These are phyloP conservation scores for Fusarium albosuccineum DNA, from an alignment of 2,329 filamentous ascomycete species.

Conservation along the genomic window DNA sequence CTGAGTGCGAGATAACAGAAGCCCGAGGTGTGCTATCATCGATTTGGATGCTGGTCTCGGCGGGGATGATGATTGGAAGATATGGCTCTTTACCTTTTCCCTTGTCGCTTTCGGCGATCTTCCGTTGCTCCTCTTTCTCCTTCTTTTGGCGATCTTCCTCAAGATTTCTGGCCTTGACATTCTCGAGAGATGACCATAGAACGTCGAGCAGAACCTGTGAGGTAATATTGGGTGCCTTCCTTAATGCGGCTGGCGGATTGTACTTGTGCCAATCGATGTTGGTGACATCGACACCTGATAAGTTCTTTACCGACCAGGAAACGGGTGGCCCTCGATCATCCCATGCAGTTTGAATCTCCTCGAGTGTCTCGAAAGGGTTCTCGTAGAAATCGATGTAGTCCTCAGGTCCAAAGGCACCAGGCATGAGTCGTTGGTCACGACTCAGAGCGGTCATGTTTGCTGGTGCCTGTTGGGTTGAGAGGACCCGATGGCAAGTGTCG, in stretches of 20 bases:
- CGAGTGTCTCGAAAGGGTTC: slow-evolving; percentile 47
- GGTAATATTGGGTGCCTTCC: slow-evolving; percentile 52
- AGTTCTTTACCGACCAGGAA: slow-evolving; percentile 41
- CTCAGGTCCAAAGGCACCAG: slow-evolving; percentile 48
- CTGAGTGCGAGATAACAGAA: slow-evolving; percentile 15
- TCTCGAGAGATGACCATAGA: slow-evolving; percentile 60
- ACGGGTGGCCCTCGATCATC: slow-evolving; percentile 30
- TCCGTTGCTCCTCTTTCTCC: slow-evolving; percentile 46
- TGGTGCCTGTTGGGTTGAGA: not conserved
- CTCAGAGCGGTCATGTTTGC: slow-evolving; percentile 25
- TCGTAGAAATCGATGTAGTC: slow-evolving; percentile 48
- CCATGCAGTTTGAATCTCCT: slow-evolving; percentile 43
- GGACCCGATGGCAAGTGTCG: not conserved
- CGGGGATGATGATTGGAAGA: slow-evolving; percentile 51
- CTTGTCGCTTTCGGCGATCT: slow-evolving; percentile 44
- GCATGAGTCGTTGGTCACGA: slow-evolving; percentile 41
- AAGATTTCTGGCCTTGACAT: slow-evolving; percentile 55
- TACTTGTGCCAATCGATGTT: slow-evolving; percentile 62
- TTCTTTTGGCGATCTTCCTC: slow-evolving; percentile 48
- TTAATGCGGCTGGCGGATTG: slow-evolving; percentile 60
- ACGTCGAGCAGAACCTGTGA: slow-evolving; percentile 58
- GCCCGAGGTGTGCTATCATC: not conserved
- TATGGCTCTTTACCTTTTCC: slow-evolving; percentile 54
- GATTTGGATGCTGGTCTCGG: slow-evolving; percentile 15
- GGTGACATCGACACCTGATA: slow-evolving; percentile 42